These are phyloP conservation scores for Thraustochytrium striatum DNA, from an alignment of 352 stramenopile species.

Conservation along the genomic window DNA sequence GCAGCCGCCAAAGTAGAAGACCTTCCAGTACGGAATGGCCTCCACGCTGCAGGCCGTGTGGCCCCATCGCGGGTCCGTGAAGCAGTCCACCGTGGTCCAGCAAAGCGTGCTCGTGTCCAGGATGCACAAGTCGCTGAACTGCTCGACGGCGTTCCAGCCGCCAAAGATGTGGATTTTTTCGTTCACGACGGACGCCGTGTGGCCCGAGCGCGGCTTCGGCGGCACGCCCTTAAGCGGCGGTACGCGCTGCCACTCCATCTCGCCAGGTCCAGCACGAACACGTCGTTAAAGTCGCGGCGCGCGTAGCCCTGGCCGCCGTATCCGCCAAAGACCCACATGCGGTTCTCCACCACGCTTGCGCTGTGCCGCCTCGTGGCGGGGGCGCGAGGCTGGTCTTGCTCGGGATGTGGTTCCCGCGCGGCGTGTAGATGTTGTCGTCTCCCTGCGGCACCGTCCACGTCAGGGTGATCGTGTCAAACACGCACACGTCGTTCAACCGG, in stretches of 20 bases:
- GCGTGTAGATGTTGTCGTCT: conserved; percentile 4
- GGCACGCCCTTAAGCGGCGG: conserved; percentile 71
- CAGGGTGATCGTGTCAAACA: conserved; percentile 86
- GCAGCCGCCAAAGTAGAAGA: conserved; percentile 95
- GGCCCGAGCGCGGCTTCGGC: conserved; percentile 82
- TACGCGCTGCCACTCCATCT: conserved; percentile 72
- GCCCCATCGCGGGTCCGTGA: conserved; percentile 79
- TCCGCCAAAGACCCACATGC: conserved; percentile 86
- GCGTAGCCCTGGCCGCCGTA: conserved; percentile 91
- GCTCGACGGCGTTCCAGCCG: conserved; percentile 89
- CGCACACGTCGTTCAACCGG: conserved; percentile 92
- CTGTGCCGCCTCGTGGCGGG: conserved; percentile 83
- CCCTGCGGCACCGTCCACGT: conserved; percentile 80
- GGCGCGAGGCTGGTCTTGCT: conserved; percentile 45
- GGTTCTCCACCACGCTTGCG: conserved; percentile 65
- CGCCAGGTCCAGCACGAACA: conserved; percentile 81
- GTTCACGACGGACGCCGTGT: conserved; percentile 81
- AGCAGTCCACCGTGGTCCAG: conserved; percentile 74
- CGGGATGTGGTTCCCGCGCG: conserved; percentile 1
- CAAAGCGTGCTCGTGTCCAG: conserved; percentile 76
- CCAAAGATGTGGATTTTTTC: conserved; percentile 87
- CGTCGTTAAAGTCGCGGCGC: conserved; percentile 89
- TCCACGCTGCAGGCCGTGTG: conserved; percentile 85
- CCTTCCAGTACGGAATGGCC: conserved; percentile 92
- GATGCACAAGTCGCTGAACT: conserved; percentile 92